A percentile compares a stretch with the other conserved stretches of the same genome.
Evolutionary conservation across 2,329 filamentous ascomycete species (phyloP).

Genomic region (Fusarium nodosum): DNA sequence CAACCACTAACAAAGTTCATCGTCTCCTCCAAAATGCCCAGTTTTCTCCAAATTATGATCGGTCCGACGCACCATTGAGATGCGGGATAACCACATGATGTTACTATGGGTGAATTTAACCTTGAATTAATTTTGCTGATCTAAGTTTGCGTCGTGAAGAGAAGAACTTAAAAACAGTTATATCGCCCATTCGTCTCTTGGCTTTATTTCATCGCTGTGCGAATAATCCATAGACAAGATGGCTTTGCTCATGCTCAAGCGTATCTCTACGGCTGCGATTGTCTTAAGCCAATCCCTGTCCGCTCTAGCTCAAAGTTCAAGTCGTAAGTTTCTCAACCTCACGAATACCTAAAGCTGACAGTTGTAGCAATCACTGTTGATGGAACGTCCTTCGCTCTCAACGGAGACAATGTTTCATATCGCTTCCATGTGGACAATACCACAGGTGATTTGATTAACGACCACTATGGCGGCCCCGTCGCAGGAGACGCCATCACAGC

Average conservation of each 20-base stretch:
- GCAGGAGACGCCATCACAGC: conserved; percentile 62
- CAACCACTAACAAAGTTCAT: background rate
- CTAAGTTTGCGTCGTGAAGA: too few species aligned
- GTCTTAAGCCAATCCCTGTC: conserved; percentile 4
- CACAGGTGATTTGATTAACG: conserved; percentile 69
- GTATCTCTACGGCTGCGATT: background rate
- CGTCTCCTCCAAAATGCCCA: conserved; percentile 8
- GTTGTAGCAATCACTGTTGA: conserved; percentile 63
- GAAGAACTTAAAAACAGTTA: conserved; percentile 2
- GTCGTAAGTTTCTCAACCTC: background rate
- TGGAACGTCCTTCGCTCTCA: conserved; percentile 69
- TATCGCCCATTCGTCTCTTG: background rate
- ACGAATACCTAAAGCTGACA: background rate
- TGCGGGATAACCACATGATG: conserved; percentile 5
- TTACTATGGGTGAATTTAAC: conserved; percentile 1
- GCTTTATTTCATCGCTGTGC: background rate
- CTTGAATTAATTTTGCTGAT: conserved; percentile 1
- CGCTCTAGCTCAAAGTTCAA: background rate
- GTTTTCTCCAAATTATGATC: conserved; percentile 26
- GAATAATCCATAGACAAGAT: conserved; percentile 3
- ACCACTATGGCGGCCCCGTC: conserved; percentile 72
- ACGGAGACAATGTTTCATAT: conserved; percentile 70
- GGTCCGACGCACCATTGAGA: conserved; percentile 9
- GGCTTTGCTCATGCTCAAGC: conserved; percentile 3
- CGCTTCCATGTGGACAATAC: conserved; percentile 72